phyloP scores from a whole-genome alignment of 2,329 filamentous ascomycete species.

The Rhynchosporium graminicola region DNA sequence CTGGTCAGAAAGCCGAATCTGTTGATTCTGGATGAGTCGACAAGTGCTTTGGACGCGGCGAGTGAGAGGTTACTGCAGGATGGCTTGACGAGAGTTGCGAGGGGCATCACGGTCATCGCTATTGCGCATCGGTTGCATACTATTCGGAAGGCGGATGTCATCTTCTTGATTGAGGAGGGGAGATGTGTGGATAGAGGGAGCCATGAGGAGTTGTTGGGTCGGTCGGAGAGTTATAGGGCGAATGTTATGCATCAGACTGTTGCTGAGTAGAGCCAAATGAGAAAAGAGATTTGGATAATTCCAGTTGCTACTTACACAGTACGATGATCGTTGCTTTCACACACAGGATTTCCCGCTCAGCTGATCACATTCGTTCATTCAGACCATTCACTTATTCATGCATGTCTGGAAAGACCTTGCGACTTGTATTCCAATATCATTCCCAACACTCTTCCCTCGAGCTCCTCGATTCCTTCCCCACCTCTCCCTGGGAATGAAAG shows the following conservation, averaged over 20 bases:
- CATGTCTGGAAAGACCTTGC: too few species aligned
- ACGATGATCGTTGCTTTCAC: too few species aligned
- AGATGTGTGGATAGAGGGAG: conserved; percentile 53
- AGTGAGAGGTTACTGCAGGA: conserved; percentile 67
- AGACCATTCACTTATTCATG: too few species aligned
- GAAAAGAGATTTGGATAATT: too few species aligned
- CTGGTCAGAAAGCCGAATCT: conserved; percentile 70
- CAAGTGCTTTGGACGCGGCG: conserved; percentile 73
- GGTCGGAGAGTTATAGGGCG: conserved; percentile 51
- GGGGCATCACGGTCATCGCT: conserved; percentile 56
- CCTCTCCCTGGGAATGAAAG: too few species aligned
- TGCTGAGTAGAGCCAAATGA: background rate
- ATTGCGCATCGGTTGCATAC: conserved; percentile 61
- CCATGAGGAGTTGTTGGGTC: conserved; percentile 55
- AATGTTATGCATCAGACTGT: conserved; percentile 51
- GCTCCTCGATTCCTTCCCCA: too few species aligned
- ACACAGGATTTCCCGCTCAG: too few species aligned
- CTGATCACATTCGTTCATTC: too few species aligned
- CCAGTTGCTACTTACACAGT: too few species aligned
- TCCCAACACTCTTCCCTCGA: too few species aligned
- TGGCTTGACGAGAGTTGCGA: conserved; percentile 59
- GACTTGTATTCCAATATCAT: too few species aligned
- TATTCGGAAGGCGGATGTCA: conserved; percentile 57
- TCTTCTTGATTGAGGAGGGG: conserved; percentile 58
- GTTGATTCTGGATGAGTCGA: conserved; percentile 79